Base-by-base conservation (phyloP, 805 yeast genomes). In the Teunomyces barrocoloradensis region DNA sequence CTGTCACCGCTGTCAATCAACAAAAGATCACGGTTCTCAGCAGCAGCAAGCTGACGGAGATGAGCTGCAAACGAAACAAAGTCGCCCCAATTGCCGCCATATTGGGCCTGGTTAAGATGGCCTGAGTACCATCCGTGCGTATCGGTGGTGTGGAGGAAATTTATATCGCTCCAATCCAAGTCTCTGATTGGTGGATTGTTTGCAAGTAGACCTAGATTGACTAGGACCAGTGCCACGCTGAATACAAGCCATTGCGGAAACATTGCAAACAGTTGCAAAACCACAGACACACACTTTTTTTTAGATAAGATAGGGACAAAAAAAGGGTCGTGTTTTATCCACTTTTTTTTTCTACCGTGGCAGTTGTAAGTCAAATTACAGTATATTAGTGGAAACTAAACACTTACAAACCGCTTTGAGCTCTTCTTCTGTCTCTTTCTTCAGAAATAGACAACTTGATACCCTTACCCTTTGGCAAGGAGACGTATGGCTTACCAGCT, bases 121-220 rank as follows among this genome's bases (percentile, higher is more conserved):
- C 97, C 97, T 4, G 92, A 83, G 53, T 86, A 80, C 99, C 99
- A 94, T 0, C 94, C 97, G 64, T 94, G 99, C 2, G 97, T 92
- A 59, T 94, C 99, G 0, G 99, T 94, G 1, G 98, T 91, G 59
- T 92, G 98, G 21, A 92, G 58, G 56, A 94, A 88, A 68, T 94
- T 92, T 41, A 94, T 48, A 47, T 84, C 80, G 0, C 91, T 90
- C 78, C 90, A 75, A 9, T 65, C 59, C 27, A 90, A 58, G n/a
- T 79, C 78, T 44, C 94, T 21, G 13, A 21, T 21, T 6, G 28
- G 40, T 21, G 40, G 40, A n/a, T 23, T 23, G 6, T n/a, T 13
- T 13, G 15, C n/a, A 12, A 37, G 18, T 32, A 32, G 28, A 21
- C 40, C 40, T 18, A 37, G 29, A n/a, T 37, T 25, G 11, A 37